phyloP scores from a whole-genome alignment of 2,329 filamentous ascomycete genomes.

The Penicillium janthinellum region DNA sequence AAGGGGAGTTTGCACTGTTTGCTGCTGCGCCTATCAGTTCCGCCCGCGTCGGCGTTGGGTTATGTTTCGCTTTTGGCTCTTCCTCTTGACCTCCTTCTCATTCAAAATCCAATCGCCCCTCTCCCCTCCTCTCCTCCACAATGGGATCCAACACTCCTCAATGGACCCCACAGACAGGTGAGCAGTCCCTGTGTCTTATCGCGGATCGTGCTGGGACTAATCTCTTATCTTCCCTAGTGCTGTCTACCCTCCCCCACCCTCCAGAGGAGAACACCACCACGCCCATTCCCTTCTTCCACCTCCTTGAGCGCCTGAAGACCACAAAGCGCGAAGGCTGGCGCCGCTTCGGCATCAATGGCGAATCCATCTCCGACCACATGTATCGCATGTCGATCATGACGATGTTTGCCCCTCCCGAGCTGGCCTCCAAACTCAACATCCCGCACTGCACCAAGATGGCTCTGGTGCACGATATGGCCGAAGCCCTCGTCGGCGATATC shows the following conservation, averaged over 20 bases:
- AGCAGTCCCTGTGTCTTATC: neutral
- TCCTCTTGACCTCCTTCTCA: constrained; percentile 4
- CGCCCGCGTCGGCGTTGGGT: neutral
- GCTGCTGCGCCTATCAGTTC: constrained; percentile 15
- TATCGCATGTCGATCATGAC: constrained; percentile 98
- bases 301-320: constrained; percentile 91
- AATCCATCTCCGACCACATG: constrained; percentile 98
- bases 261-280: constrained; percentile 65
- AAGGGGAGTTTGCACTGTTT: constrained; percentile 32
- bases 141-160: constrained; percentile 37
- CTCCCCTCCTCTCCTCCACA: constrained; percentile 6
- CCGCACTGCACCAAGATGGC: constrained; percentile 91
- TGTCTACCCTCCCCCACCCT: constrained; percentile 65
- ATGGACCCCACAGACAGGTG: constrained; percentile 43
- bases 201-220: constrained; percentile 1
- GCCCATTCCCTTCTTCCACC: constrained; percentile 89
- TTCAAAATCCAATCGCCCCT: neutral
- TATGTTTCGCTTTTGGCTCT: constrained; percentile 8
- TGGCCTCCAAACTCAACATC: constrained; percentile 73
- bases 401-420: constrained; percentile 79
- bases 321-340: constrained; percentile 96
- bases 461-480: constrained; percentile 96
- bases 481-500: constrained; percentile 92
- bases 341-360: constrained; percentile 78
- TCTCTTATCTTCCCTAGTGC: constrained; percentile 49